Base-by-base conservation (phyloP, 164 flowering plant species). In the Cinnamomum chago region DNA sequence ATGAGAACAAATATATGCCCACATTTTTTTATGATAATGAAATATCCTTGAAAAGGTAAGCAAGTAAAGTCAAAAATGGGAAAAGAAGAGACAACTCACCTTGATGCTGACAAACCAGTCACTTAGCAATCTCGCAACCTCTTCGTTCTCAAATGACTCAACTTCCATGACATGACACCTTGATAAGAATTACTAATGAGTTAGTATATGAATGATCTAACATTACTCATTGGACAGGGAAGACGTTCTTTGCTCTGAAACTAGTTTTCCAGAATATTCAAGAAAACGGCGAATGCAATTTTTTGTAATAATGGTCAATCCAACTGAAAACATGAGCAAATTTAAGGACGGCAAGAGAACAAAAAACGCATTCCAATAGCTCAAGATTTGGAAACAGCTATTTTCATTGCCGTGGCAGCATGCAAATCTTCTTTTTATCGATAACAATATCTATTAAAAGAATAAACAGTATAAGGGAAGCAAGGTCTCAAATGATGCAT, bases 131-230 rank as follows among this genome's bases (percentile, higher is more conserved):
- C 89, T 88, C 2, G 98, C 97, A 27, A 93, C 89, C 64, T 75
- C 89, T 80, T 93, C 96, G 81, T 87, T 75, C 84, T 93, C 99
- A 81, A 95, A 95, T 25, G 99, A 95, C 76, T 95, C 99, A 67
- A 88, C 97, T 82, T 95, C 99, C 99, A 95, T 95, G 7, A 95
- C 99, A 85, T 95, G 99, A 77, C 99, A 95, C 99, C 99, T 95
- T 40, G 73, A 27, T 17, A 30, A 30, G 9, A 27, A 67, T 27
- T 30, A 27, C 47, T 2, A 67, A 30, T 64, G 28, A 24, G 47
- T 67, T 18, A 67, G 47, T 18, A 27, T 18, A 5, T 64, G 13
- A 22, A 64, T 23, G 67, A 3, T 64, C 13, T 64, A 15, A 24
- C 67, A 64, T 64, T 23, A 64, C 12, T 17, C 18, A 17, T 58